Percentiles rank a stretch among this genome's conserved stretches.
Evolutionary conservation across 2,329 filamentous ascomycete species (phyloP).

Genomic region (Helminthosporium solani): DNA sequence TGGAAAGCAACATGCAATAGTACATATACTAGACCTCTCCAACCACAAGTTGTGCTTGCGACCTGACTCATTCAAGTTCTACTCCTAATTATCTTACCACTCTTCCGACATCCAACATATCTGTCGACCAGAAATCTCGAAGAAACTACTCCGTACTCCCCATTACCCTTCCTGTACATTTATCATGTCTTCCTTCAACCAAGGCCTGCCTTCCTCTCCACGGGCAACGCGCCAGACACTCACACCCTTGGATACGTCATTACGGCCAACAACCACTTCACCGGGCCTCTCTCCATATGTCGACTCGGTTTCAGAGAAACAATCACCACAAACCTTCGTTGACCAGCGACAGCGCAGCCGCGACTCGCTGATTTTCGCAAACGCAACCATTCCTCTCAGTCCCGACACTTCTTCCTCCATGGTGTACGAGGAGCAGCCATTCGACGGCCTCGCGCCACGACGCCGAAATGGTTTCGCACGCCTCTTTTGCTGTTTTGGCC

Average conservation of each 20-base stretch:
- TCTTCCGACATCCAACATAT: conserved; percentile 1
- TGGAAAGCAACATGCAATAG: conserved; percentile 5
- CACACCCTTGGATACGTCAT: conserved; percentile 24
- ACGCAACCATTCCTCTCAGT: conserved; percentile 38
- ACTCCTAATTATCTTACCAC: not conserved
- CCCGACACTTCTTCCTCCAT: conserved; percentile 19
- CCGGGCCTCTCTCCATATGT: conserved; percentile 17
- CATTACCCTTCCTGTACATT: conserved; percentile 4
- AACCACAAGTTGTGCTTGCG: conserved; percentile 1
- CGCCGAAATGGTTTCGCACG: conserved; percentile 32
- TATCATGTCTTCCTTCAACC: conserved; percentile 19
- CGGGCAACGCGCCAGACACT: conserved; percentile 19
- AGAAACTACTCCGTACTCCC: too few species aligned
- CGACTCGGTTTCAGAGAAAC: conserved; percentile 15
- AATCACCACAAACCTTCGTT: conserved; percentile 13
- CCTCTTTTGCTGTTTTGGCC: conserved; percentile 38
- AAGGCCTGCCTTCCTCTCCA: conserved; percentile 27
- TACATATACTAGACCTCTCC: not conserved
- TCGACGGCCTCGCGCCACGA: conserved; percentile 29
- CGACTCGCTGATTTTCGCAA: conserved; percentile 35
- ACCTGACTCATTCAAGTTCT: not conserved
- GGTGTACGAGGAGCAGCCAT: conserved; percentile 16
- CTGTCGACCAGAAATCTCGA: conserved; percentile 6
- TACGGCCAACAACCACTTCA: conserved; percentile 6
- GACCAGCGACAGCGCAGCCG: conserved; percentile 17